Conservation (phyloP, 208 protist genomes). For the Angomonas desouzai region DNA sequence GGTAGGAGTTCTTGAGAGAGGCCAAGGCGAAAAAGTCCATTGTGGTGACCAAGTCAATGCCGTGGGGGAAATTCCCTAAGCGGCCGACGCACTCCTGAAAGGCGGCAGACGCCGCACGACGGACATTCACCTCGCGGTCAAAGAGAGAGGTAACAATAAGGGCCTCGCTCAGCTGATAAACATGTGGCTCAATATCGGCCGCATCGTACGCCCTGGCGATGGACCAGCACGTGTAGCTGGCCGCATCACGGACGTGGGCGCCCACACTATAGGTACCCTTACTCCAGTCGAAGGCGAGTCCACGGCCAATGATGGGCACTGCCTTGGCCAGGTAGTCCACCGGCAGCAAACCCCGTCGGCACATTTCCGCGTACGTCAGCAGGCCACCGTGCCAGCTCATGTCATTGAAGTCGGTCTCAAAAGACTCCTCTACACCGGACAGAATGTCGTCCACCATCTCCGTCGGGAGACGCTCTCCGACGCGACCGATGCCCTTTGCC, state of each 20-base stretch:
- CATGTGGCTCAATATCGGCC: slow-evolving; percentile 74
- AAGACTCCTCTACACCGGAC: slow-evolving; percentile 66
- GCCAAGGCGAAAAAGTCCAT: slow-evolving; percentile 97
- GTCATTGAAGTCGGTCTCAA: slow-evolving; percentile 62
- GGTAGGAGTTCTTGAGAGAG: slow-evolving; percentile 88
- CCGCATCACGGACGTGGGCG: slow-evolving; percentile 97
- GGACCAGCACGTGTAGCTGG: slow-evolving; percentile 98
- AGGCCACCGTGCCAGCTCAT: slow-evolving; percentile 95
- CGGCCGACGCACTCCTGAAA: slow-evolving; percentile 93
- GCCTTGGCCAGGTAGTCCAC: slow-evolving; percentile 68
- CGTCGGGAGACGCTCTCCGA: slow-evolving; percentile 89
- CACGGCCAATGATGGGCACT: slow-evolving; percentile 68
- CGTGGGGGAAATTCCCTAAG: slow-evolving; percentile 94
- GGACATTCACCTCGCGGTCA: slow-evolving; percentile 92
- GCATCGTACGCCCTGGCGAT: slow-evolving; percentile 97
- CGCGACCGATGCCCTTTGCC: slow-evolving; percentile 95
- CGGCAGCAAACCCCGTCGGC: slow-evolving; percentile 90
- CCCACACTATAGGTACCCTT: slow-evolving; percentile 95
- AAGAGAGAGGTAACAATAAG: slow-evolving; percentile 85
- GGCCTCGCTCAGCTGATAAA: slow-evolving; percentile 59
- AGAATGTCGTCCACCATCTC: slow-evolving; percentile 91
- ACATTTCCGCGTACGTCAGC: slow-evolving; percentile 95
- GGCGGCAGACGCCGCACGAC: slow-evolving; percentile 88
- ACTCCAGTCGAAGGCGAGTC: slow-evolving; percentile 93
- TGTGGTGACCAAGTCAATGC: slow-evolving; percentile 94